Evolutionary conservation across 768 basidiomycete genomes (phyloP).

Genomic region (Lyophyllum shimeji): DNA sequence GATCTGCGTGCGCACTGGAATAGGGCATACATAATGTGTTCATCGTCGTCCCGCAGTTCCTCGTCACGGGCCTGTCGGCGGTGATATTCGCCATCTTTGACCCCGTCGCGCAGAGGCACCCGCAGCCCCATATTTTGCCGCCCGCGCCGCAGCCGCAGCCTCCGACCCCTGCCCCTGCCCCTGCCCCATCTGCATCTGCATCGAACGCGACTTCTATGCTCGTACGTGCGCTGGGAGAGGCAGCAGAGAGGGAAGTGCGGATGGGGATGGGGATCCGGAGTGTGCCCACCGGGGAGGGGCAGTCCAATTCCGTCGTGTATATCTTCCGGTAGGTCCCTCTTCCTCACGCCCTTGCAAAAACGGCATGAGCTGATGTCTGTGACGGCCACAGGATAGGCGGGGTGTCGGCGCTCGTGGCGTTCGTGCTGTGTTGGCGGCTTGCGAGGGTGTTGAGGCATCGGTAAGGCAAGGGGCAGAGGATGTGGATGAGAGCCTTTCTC

Average conservation of each 20-base stretch:
- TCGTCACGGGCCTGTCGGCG: conserved; percentile 84
- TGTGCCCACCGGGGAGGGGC: too few species aligned
- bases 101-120: conserved; percentile 48
- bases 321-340: conserved; percentile 67
- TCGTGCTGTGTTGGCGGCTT: conserved; percentile 52
- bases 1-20: neutral
- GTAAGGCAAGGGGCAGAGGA: conserved; percentile 14
- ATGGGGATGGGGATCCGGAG: too few species aligned
- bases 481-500: too few species aligned
- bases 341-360: neutral
- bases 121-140: neutral
- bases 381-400: conserved; percentile 50
- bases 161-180: neutral
- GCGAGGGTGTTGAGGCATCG: conserved; percentile 51
- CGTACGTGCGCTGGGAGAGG: neutral
- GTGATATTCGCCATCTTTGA: conserved; percentile 87
- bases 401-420: conserved; percentile 52
- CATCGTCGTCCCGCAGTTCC: conserved; percentile 91
- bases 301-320: conserved; percentile 73
- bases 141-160: neutral
- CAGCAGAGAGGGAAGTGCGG: neutral
- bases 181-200: too few species aligned
- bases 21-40: conserved; percentile 96
- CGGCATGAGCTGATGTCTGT: neutral
- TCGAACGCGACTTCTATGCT: neutral